Evolutionary conservation across 345 rosid species (phyloP).

Genomic region (Ricinus communis): DNA sequence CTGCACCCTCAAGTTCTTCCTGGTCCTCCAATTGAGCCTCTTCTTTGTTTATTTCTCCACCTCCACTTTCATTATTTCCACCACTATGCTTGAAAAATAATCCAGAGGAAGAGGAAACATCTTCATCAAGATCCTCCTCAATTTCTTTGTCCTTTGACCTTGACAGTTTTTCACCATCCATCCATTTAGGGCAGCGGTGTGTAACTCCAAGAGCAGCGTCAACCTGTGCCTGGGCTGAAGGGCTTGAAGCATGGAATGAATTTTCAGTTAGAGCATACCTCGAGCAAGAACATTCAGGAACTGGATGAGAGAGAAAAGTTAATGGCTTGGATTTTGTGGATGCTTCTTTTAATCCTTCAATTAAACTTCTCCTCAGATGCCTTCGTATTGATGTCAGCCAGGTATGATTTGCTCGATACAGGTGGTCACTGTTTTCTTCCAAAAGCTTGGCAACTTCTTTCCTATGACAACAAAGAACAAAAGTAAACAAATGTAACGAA

Average conservation of each 20-base stretch:
- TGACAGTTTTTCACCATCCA: conserved; percentile 40
- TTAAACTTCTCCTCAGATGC: conserved; percentile 64
- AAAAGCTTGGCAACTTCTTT: conserved; percentile 60
- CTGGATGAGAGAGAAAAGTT: conserved; percentile 78
- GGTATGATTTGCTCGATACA: conserved; percentile 77
- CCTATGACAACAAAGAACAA: conserved; percentile 36
- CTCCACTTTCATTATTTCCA: conserved; percentile 54
- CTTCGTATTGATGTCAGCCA: conserved; percentile 75
- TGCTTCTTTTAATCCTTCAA: conserved; percentile 63
- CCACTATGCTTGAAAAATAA: conserved; percentile 54
- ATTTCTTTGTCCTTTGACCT: conserved; percentile 58
- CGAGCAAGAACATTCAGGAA: conserved; percentile 86
- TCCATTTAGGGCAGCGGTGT: conserved; percentile 76
- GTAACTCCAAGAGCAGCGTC: conserved; percentile 51
- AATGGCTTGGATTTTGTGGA: conserved; percentile 50
- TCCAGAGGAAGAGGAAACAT: conserved; percentile 61
- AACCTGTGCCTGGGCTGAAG: conserved; percentile 33
- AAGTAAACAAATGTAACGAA: not conserved
- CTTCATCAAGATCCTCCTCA: conserved; percentile 83
- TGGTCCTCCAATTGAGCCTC: conserved; percentile 81
- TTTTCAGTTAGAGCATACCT: conserved; percentile 24
- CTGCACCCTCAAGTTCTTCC: conserved; percentile 83
- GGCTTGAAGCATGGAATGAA: conserved; percentile 32
- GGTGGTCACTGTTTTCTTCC: conserved; percentile 60
- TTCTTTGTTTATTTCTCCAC: conserved; percentile 71